Conservation (phyloP, 768 basidiomycete species). For the Rhodotorula babjevae region DNA sequence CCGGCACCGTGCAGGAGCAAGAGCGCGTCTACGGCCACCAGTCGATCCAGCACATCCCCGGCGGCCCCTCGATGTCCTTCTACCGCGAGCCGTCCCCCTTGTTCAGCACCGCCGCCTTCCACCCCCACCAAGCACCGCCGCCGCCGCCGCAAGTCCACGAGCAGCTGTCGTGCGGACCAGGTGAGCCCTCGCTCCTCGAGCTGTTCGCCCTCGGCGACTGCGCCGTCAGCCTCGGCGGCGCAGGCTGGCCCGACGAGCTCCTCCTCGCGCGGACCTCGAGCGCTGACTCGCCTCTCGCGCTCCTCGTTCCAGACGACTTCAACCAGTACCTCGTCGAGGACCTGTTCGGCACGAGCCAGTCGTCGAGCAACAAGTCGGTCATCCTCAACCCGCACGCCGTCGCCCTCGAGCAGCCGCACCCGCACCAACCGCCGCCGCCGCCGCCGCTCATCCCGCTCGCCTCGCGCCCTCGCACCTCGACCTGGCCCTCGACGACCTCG, state of each 20-base stretch:
- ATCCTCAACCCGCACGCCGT: neutral
- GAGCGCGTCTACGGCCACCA: too few species aligned
- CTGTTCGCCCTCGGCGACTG: neutral
- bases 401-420: too few species aligned
- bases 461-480: neutral
- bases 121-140: too few species aligned
- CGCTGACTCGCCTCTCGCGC: neutral
- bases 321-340: neutral
- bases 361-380: too few species aligned
- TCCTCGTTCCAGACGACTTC: neutral
- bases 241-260: too few species aligned
- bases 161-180: neutral
- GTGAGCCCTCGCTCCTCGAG: neutral
- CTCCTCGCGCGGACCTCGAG: too few species aligned
- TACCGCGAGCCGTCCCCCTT: neutral
- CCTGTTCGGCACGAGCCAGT: neutral
- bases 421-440: neutral
- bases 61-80: neutral
- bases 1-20: too few species aligned
- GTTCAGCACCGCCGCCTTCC: neutral
- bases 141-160: neutral
- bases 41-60: too few species aligned
- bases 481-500: neutral
- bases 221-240: too few species aligned
- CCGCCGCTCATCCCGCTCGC: slow-evolving; percentile 1